Evolutionary conservation across 2,329 filamentous ascomycete species (phyloP), one percentile per base, ranked within the genome.

Genomic region (Exophiala spinifera): DNA sequence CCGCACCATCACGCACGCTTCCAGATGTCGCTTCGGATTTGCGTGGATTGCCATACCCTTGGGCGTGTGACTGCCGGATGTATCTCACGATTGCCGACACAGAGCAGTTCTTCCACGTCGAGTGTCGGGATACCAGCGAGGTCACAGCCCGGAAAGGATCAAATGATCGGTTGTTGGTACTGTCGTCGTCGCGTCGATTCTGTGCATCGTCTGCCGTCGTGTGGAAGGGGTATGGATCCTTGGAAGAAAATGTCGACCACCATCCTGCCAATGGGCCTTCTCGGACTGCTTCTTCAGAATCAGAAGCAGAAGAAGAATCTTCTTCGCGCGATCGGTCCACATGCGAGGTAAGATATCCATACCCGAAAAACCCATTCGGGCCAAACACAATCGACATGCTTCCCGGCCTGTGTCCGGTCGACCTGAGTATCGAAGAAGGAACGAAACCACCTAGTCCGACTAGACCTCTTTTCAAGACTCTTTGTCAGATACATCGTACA

Each of bases 311-410:
- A 10, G 6, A 31, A 10, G 6, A 31, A 3, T 31, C n/a, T n/a
- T n/a, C n/a, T 31, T 31, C 10, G 28, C 10, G 7, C 6, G 4
- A 31, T 10, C 11, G 6, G 11, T 31, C 10, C 28, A 10, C 11
- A 31, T 8, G 7, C 11, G 56, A 56, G 2, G 48, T 55, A 31
- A 67, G 62, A 46, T 70, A 73, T 21, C 72, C 71, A 61, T 78
- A 79, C 1, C 77, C 77, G 57, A 79, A 79, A 61, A 79, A 79
- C 0, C 77, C 77, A 48, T 76, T 76, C 1, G 72, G 67, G 1
- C 77, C 76, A 52, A 77, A 77, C 0, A 72, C 65, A 42, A 79
- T 67, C 36, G 68, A 69, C 69, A 77, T 74, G 1, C 66, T 65
- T 4, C 70, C 70, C 14, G 65, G 56, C 8, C 63, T 44, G 21